Base-by-base conservation (phyloP, 768 basidiomycete species). In the Naematelia encephala region DNA sequence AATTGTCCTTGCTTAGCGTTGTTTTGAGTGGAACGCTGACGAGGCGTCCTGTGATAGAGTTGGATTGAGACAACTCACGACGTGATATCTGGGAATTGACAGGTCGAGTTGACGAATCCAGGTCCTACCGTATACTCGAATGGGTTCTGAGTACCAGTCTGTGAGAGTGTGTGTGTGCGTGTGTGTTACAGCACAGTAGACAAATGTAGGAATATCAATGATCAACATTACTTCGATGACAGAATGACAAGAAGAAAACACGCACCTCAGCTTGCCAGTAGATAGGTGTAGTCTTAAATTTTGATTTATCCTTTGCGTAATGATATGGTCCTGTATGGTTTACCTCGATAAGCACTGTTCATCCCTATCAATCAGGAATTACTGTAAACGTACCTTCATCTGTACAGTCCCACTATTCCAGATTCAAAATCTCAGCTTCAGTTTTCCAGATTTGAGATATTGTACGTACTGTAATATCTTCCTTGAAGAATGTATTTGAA, bases 401-500 rank as follows among this genome's bases (percentile, higher is more conserved):
- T 13, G 42, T 21, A 30, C 66, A 67, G 46, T 67, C 58, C 66
- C 66, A 67, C 52, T 62, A 39, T 22, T 42, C 23, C 27, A n/a
- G n/a, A n/a, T n/a, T n/a, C n/a, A n/a, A n/a, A n/a, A n/a, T n/a
- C 12, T 53, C 34, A 48, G 43, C 21, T 16, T 2, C 25, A n/a
- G 43, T 19, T 8, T n/a, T n/a, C n/a, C n/a, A n/a, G n/a, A n/a
- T n/a, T n/a, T 1, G 13, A 16, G 21, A 27, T 39, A n/a, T 16
- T 22, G 14, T 12, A 62, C 57, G 54, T 53, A 63, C 62, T n/a
- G 54, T 21, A 25, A 67, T 65, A 57, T 67, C 62, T 55, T 71
- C 70, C 51, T 71, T 62, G 59, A 62, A 66, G 34, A 71, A 66
- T 14, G 60, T 67, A 57, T 71, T 71, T 12, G 62, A 64, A 13